These are phyloP conservation scores for Cladorrhinum sp. DNA, from an alignment of 2,329 filamentous ascomycete species.

Conservation along the genomic window DNA sequence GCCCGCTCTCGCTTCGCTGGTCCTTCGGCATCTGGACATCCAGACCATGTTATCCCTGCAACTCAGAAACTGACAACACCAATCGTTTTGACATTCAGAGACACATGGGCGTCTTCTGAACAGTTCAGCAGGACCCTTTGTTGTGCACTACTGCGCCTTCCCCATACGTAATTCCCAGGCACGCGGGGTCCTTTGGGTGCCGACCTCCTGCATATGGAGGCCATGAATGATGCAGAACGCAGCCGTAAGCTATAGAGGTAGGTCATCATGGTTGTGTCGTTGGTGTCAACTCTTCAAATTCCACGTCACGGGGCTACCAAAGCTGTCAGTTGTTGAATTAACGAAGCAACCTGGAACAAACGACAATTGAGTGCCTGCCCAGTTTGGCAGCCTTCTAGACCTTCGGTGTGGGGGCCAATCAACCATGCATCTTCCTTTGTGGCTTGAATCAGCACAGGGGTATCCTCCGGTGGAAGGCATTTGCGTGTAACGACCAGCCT, in stretches of 20 bases:
- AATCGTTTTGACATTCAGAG: background rate
- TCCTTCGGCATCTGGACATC: background rate
- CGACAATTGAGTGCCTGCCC: slow-evolving; percentile 3
- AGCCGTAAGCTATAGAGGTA: background rate
- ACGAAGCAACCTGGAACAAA: background rate
- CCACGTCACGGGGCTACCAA: slow-evolving; percentile 1
- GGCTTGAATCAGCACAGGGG: slow-evolving; percentile 1
- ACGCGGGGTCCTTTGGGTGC: background rate
- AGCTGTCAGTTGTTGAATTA: background rate
- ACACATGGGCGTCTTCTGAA: background rate
- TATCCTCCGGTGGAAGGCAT: background rate
- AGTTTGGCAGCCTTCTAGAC: slow-evolving; percentile 13
- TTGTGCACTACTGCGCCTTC: background rate
- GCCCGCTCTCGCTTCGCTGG: background rate
- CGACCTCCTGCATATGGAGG: slow-evolving; percentile 8
- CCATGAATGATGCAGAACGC: background rate
- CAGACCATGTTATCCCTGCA: slow-evolving; percentile 6
- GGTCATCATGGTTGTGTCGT: background rate
- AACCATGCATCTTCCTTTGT: background rate
- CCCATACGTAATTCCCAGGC: background rate
- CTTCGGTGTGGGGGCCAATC: slow-evolving; percentile 6
- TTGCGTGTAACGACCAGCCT: background rate
- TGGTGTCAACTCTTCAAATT: background rate
- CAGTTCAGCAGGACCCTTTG: background rate
- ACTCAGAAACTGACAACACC: background rate